Percentiles rank a stretch among this genome's conserved stretches.
These are phyloP conservation scores for Mycena belliarum DNA, from an alignment of 768 basidiomycete species.

Conservation along the genomic window DNA sequence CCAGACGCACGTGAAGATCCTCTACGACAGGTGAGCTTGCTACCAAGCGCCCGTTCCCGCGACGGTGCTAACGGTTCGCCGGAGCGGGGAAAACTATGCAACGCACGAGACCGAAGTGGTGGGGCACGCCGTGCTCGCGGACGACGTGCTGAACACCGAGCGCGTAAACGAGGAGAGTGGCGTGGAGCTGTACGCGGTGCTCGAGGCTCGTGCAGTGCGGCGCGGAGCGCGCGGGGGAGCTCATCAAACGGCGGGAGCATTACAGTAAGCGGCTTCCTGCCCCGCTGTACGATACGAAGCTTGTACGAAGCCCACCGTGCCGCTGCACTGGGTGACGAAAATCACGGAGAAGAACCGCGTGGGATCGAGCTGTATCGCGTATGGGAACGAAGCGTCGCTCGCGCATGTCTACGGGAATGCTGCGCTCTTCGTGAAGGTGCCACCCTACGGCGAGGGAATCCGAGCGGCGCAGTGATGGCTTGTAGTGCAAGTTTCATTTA, in stretches of 20 bases:
- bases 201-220: slow-evolving; percentile 30
- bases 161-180: too few species aligned
- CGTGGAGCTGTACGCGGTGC: slow-evolving; percentile 11
- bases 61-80: too few species aligned
- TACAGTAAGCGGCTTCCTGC: slow-evolving; percentile 1
- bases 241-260: too few species aligned
- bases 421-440: neutral
- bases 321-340: neutral
- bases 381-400: neutral
- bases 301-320: neutral
- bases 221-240: neutral
- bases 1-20: neutral
- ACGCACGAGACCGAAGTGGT: too few species aligned
- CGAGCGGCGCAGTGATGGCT: neutral
- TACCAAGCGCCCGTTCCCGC: too few species aligned
- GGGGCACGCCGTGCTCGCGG: neutral
- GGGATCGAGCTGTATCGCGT: neutral
- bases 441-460: neutral
- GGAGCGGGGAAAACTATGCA: too few species aligned
- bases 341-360: neutral
- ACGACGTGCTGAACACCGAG: neutral
- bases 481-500: too few species aligned
- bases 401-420: neutral
- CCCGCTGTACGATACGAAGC: too few species aligned
- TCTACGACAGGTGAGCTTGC: neutral